A percentile compares a stretch with the other conserved stretches of the same genome.
phyloP scores from a whole-genome alignment of 768 basidiomycete genomes.

The Russula olivacea region DNA sequence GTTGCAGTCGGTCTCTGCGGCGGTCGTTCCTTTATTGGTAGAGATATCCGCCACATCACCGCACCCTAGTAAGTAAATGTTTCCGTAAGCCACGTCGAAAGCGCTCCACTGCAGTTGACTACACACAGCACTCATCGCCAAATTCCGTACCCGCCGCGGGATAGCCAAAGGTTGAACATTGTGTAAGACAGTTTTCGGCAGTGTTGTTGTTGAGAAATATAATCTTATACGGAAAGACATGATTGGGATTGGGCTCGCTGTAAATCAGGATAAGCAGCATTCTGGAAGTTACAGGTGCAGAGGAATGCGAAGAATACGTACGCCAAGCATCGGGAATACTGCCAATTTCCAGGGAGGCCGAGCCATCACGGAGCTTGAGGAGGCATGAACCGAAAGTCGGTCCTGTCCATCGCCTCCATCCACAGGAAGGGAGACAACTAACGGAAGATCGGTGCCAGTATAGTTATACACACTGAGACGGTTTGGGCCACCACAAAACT shows the following conservation, averaged over 20 bases:
- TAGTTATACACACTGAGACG: too few relatives aligned
- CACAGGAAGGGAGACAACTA: too few relatives aligned
- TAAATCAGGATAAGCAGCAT: neutral
- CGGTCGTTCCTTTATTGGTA: constrained; percentile 30
- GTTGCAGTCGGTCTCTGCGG: constrained; percentile 37
- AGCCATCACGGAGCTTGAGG: constrained; percentile 43
- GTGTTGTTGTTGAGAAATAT: constrained; percentile 57
- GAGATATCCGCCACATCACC: constrained; percentile 58
- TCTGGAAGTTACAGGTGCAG: too few relatives aligned
- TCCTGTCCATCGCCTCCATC: too few relatives aligned
- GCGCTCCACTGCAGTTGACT: neutral
- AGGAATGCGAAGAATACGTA: constrained; percentile 31
- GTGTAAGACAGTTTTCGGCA: constrained; percentile 55
- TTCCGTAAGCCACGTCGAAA: neutral
- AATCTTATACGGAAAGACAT: constrained; percentile 56
- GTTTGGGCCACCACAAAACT: too few relatives aligned
- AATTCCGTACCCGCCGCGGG: constrained; percentile 66
- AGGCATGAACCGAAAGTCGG: constrained; percentile 44
- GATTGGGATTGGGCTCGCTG: constrained; percentile 44
- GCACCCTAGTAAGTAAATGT: constrained; percentile 43
- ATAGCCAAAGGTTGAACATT: constrained; percentile 68
- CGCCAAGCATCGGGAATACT: constrained; percentile 63
- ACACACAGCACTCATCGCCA: constrained; percentile 68
- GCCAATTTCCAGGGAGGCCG: constrained; percentile 58
- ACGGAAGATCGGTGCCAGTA: too few relatives aligned